Base-by-base conservation (phyloP, 2,329 filamentous ascomycete species). In the Helotiales sp. region DNA sequence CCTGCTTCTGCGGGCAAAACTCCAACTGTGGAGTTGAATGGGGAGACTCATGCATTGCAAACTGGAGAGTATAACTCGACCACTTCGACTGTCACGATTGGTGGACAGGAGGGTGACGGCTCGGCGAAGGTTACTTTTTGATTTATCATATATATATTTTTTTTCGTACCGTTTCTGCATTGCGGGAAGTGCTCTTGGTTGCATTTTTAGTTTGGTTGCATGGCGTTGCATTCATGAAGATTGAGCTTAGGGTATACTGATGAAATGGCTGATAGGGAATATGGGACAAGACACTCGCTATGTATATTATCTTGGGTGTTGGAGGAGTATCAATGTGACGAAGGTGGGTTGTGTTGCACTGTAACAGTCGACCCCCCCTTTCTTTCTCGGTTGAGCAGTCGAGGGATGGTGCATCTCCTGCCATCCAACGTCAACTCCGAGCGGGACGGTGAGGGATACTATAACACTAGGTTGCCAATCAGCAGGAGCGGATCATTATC, bases 1-100 rank as follows among this genome's bases (percentile, higher is more conserved):
- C 46, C 27, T 15, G 36, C 10, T 40, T 22, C 12, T 25, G 34
- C 17, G n/a, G 22, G 17, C 2, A 46, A 25, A 13, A 31, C 40
- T 29, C 59, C 62, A 15, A 57, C 27, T 33, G 33, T 62, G 17
- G 46, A 13, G 22, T 19, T 61, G 10, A 53, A 62, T 52, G 58
- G 55, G 31, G 30, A 34, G 31, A 22, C 27, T 22, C 25, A 17
- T 30, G n/a, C 17, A 22, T 27, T 51, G 24, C 10, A 52, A 12
- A 17, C 29, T 5, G 36, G n/a, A 29, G 30, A 17, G 7, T 55
- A 52, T 38, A 55, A 55, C 55, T 22, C 44, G 2, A 27, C 36
- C 9, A 29, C 54, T 19, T 42, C 46, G 7, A 48, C 27, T 22
- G 25, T 57, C 7, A 58, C 40, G 24, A 52, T 63, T 51, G n/a